These are phyloP conservation scores for Cyclotella sp. DNA, from an alignment of 108 stramenopile genomes.

Conservation along the genomic window DNA sequence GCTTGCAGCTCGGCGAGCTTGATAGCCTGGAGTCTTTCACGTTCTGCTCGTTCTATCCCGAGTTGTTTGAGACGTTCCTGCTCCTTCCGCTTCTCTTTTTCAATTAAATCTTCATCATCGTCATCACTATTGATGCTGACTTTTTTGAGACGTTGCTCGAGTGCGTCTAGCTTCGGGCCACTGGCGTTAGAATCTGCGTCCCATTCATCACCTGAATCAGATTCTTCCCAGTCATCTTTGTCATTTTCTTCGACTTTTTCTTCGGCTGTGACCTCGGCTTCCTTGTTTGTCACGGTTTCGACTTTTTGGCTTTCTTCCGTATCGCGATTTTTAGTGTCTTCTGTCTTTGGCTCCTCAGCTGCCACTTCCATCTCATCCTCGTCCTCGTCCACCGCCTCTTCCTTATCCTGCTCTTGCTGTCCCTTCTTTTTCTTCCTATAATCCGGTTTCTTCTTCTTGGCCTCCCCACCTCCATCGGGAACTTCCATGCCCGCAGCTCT, in stretches of 20 bases:
- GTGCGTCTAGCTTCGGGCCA: constrained; percentile 78
- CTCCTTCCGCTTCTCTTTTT: constrained; percentile 87
- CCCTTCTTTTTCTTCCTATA: constrained; percentile 55
- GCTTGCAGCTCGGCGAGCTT: constrained; percentile 65
- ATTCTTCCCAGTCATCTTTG: constrained; percentile 76
- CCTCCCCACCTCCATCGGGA: constrained; percentile 10
- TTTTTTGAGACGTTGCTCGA: constrained; percentile 74
- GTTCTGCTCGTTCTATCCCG: constrained; percentile 82
- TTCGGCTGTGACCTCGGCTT: constrained; percentile 33
- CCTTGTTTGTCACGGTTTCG: constrained; percentile 32
- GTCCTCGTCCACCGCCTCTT: constrained; percentile 20
- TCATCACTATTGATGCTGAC: constrained; percentile 47
- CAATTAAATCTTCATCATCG: constrained; percentile 87
- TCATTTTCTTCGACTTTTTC: constrained; percentile 28
- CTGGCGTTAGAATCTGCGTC: constrained; percentile 75
- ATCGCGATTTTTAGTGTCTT: constrained; percentile 26
- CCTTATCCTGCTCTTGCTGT: constrained; percentile 5
- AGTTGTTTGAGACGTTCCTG: constrained; percentile 78
- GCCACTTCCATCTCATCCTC: constrained; percentile 38
- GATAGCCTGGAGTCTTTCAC: constrained; percentile 81
- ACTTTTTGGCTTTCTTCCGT: constrained; percentile 57
- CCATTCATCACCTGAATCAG: constrained; percentile 88
- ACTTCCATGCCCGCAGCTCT: constrained; percentile 86
- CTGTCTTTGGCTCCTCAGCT: background rate
- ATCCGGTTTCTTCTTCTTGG: constrained; percentile 35